Evolutionary conservation across 2,329 filamentous ascomycete genomes (phyloP).

Genomic region (Fusarium falciforme): DNA sequence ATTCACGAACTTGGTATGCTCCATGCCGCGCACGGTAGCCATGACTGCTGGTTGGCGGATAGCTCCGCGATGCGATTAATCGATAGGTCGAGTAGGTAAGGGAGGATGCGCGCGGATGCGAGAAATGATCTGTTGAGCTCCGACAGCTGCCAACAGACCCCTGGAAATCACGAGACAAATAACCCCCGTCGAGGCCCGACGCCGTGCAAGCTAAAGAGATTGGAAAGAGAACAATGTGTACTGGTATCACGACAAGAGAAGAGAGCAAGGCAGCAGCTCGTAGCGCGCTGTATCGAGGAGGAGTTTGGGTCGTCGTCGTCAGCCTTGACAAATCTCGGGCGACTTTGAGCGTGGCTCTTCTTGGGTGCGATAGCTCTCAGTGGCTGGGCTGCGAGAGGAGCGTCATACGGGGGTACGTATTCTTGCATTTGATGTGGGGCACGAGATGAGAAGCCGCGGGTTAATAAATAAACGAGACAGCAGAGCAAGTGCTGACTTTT

Average conservation of each 20-base stretch:
- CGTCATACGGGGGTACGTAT: conserved; percentile 43
- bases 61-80: conserved; percentile 26
- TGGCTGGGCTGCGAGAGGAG: conserved; percentile 38
- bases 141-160: conserved; percentile 21
- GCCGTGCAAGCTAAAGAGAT: conserved; percentile 26
- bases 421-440: conserved; percentile 25
- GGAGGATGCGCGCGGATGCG: conserved; percentile 10
- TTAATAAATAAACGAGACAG: background rate
- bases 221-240: conserved; percentile 7
- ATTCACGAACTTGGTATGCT: conserved; percentile 51
- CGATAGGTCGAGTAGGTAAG: background rate
- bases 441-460: background rate
- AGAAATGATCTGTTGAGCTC: conserved; percentile 19
- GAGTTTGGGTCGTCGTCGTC: conserved; percentile 39
- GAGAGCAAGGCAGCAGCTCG: background rate
- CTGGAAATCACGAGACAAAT: conserved; percentile 44
- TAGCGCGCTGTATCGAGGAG: conserved; percentile 9
- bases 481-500: too few species aligned
- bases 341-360: conserved; percentile 36
- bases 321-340: conserved; percentile 42
- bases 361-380: conserved; percentile 36
- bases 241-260: background rate
- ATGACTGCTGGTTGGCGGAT: conserved; percentile 41
- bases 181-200: conserved; percentile 33
- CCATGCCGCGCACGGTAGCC: conserved; percentile 48